Conservation (phyloP, 345 rosid genomes). For the Murraya koenigii region DNA sequence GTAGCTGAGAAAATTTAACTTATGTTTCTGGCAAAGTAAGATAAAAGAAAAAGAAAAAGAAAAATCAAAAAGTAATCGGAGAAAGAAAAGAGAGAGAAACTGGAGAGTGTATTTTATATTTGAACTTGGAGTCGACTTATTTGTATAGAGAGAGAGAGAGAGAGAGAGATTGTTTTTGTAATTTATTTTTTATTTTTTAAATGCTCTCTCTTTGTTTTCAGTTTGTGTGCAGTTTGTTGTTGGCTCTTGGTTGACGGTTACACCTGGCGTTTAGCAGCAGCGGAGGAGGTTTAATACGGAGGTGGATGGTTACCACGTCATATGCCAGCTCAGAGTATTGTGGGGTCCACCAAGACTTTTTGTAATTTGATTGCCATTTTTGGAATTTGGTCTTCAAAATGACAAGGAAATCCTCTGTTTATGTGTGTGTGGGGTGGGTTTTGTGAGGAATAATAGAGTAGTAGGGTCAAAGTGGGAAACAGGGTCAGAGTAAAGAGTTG, state of each 20-base stretch:
- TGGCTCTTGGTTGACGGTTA: slow-evolving; percentile 41
- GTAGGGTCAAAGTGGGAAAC: slow-evolving; percentile 46
- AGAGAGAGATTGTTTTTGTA: slow-evolving; percentile 14
- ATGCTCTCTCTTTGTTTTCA: neutral
- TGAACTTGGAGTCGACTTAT: slow-evolving; percentile 40
- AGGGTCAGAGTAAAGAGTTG: slow-evolving; percentile 29
- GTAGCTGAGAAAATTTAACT: slow-evolving; percentile 30
- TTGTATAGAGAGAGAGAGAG: slow-evolving; percentile 28
- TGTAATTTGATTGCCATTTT: neutral
- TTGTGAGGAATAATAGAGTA: neutral
- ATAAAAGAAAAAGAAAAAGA: neutral
- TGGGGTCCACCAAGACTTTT: slow-evolving; percentile 8
- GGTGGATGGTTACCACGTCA: slow-evolving; percentile 18
- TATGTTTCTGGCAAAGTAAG: slow-evolving; percentile 15
- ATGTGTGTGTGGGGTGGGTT: too few relatives aligned
- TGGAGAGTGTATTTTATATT: slow-evolving; percentile 32
- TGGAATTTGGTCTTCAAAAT: neutral
- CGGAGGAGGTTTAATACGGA: neutral
- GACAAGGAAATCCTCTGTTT: slow-evolving; percentile 8
- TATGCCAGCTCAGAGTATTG: slow-evolving; percentile 16
- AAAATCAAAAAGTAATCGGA: neutral
- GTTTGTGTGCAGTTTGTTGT: slow-evolving; percentile 27
- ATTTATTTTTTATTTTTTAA: neutral
- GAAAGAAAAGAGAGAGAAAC: slow-evolving; percentile 18
- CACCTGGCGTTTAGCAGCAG: slow-evolving; percentile 33